Base-by-base conservation (phyloP, 345 rosid species). In the Toxicodendron radicans region DNA sequence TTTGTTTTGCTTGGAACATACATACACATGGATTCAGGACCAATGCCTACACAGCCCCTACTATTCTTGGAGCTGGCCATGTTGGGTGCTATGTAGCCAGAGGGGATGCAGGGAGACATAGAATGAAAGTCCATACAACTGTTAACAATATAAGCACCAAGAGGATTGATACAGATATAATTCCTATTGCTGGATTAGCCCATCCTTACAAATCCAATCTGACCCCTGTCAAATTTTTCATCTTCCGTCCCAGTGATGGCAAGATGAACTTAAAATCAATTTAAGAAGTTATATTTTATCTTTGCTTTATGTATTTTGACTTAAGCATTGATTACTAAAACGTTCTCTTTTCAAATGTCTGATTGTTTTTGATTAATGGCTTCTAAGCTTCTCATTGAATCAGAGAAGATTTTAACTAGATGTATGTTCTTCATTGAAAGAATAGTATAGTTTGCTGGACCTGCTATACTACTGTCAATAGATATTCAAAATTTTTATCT, bases 391-490 rank as follows among this genome's bases (percentile, higher is more conserved):
- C n/a, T 51, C 18, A 48, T 14, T 62, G 16, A 54, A 54, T 9
- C 58, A 60, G 46, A 48, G 75, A 8, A 59, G 48, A 60, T 10
- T 72, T 58, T 71, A 10, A 18, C 30, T 59, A 49, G 45, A 12
- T 30, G 48, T 49, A 33, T 33, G 24, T 11, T 51, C 51, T 72
- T 72, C 18, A 4, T 33, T 51, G 20, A 33, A 66, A 57, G 13
- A 24, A 13, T 16, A 32, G 13, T 43, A 13, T 16, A 32, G 30
- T 58, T 20, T 67, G 72, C 67, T 33, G 66, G 57, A 17, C 43
- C 24, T 71, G 57, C 57, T 16, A 20, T 66, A 21, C 1, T 45
- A 60, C 11, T 45, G 10, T 63, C 43, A 63, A 58, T 38, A n/a
- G 21, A 62, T 64, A 35, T 54, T 68, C 41, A 10, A 8, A 14